Evolutionary conservation across 2,329 filamentous ascomycete species (phyloP).

Genomic region (Dichotomopilus funicola): DNA sequence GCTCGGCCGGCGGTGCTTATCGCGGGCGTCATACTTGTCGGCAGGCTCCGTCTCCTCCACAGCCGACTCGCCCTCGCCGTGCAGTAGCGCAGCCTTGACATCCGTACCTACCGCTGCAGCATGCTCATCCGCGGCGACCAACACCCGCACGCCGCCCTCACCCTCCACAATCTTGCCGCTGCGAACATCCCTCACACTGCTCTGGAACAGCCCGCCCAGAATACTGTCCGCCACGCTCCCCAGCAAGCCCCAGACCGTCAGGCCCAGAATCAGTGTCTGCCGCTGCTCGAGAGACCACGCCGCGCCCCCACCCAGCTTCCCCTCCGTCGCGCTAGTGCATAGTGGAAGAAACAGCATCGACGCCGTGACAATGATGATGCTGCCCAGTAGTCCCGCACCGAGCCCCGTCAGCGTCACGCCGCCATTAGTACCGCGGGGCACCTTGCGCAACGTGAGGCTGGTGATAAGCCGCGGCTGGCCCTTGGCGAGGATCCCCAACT

Average conservation of each 20-base stretch:
- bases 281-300: slow-evolving; percentile 45
- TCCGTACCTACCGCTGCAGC: slow-evolving; percentile 29
- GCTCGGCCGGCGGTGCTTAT: slow-evolving; percentile 45
- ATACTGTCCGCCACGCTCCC: slow-evolving; percentile 85
- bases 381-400: slow-evolving; percentile 65
- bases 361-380: slow-evolving; percentile 60
- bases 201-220: slow-evolving; percentile 77
- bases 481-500: slow-evolving; percentile 83
- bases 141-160: slow-evolving; percentile 57
- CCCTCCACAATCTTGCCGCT: slow-evolving; percentile 88
- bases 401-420: slow-evolving; percentile 76
- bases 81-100: slow-evolving; percentile 36
- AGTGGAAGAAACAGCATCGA: slow-evolving; percentile 64
- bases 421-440: slow-evolving; percentile 89
- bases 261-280: slow-evolving; percentile 42
- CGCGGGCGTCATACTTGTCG: slow-evolving; percentile 40
- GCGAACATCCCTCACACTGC: slow-evolving; percentile 75
- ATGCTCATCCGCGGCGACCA: slow-evolving; percentile 35
- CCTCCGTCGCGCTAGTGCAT: slow-evolving; percentile 43
- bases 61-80: slow-evolving; percentile 39
- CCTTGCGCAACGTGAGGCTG: slow-evolving; percentile 64
- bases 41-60: slow-evolving; percentile 32
- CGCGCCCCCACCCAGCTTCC: slow-evolving; percentile 36
- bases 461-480: slow-evolving; percentile 78
- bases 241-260: slow-evolving; percentile 67